phyloP scores from a whole-genome alignment of 768 basidiomycete species.

The Tricholoma furcatifolium region DNA sequence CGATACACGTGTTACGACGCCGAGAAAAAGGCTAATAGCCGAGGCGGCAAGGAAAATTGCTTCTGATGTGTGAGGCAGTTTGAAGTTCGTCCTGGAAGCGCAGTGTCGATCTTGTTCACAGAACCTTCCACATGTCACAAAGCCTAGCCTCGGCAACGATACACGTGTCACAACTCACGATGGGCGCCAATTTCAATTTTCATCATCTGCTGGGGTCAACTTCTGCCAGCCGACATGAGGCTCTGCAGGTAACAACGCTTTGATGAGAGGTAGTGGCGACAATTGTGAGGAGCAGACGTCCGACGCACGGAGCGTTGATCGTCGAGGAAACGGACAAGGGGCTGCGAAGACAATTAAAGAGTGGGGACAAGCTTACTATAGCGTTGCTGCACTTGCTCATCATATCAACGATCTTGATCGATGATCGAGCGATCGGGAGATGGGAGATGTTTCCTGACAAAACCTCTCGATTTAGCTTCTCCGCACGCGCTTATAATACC shows the following conservation, averaged over 20 bases:
- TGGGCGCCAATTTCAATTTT: neutral
- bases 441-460: neutral
- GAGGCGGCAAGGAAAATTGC: neutral
- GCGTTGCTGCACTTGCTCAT: too few species aligned
- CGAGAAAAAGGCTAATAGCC: neutral
- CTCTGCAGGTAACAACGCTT: neutral
- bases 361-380: too few species aligned
- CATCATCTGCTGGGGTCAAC: neutral
- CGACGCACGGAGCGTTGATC: neutral
- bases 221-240: neutral
- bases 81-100: neutral
- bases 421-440: too few species aligned
- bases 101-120: conserved; percentile 2
- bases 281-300: too few species aligned
- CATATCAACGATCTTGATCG: too few species aligned
- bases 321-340: neutral
- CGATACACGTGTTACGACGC: conserved; percentile 13
- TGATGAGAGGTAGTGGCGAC: too few species aligned
- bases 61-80: neutral
- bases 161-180: conserved; percentile 6
- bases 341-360: neutral
- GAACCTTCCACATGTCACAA: neutral
- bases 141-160: neutral
- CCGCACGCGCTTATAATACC: too few species aligned
- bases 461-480: neutral